Conservation (phyloP, 441 rosid species). For the Metrosideros polymorpha region DNA sequence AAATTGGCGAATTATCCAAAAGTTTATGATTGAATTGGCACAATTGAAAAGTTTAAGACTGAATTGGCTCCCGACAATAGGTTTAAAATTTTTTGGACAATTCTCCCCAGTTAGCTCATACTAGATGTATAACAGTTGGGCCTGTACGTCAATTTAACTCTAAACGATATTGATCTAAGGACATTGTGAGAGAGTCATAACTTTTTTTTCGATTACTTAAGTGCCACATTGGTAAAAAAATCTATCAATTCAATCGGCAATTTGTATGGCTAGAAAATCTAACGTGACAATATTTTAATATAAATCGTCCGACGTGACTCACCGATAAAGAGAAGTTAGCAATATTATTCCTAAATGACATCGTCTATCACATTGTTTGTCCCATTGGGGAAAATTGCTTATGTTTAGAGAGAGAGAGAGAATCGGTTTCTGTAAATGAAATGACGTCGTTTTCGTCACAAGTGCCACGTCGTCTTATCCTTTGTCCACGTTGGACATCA, state of each 20-base stretch:
- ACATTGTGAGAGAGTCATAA: background rate
- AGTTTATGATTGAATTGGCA: too few species aligned
- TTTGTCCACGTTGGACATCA: background rate
- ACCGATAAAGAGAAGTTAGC: background rate
- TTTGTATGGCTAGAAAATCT: background rate
- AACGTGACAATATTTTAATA: background rate
- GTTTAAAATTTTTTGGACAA: too few species aligned
- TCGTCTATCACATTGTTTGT: background rate
- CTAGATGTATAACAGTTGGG: too few species aligned
- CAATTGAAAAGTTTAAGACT: too few species aligned
- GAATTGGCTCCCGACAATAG: too few species aligned
- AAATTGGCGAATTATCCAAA: too few species aligned
- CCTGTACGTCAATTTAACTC: too few species aligned
- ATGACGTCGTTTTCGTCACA: too few species aligned
- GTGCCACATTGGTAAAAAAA: background rate
- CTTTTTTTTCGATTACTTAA: background rate
- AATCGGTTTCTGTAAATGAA: too few species aligned
- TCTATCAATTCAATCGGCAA: background rate
- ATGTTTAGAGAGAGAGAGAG: too few species aligned
- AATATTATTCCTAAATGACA: background rate
- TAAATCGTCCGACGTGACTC: background rate
- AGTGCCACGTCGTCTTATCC: background rate
- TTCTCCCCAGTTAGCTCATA: background rate
- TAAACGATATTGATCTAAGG: background rate
- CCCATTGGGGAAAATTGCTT: background rate